A percentile compares a stretch with the other conserved stretches of the same genome.
Evolutionary conservation across 495 filamentous ascomycete species (phyloP).

Genomic region (Aspergillus heteromorphus): DNA sequence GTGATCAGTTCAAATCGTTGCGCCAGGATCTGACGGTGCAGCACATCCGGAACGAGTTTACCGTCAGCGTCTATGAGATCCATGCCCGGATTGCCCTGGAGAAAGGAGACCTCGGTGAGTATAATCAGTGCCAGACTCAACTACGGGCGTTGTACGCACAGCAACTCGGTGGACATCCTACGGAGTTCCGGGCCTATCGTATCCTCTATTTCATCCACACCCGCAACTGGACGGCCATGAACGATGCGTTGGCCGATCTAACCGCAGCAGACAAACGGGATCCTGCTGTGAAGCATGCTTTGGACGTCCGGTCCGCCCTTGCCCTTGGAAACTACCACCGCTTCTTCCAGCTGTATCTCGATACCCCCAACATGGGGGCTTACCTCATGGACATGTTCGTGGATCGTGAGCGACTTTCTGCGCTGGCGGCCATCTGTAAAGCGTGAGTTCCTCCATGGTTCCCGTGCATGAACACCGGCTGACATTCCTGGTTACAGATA

Average conservation of each 20-base stretch:
- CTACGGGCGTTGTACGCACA: constrained; percentile 82
- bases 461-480: background rate
- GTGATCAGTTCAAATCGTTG: constrained; percentile 98
- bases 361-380: constrained; percentile 93
- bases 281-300: constrained; percentile 78
- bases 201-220: constrained; percentile 99
- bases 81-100: constrained; percentile 97
- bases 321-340: constrained; percentile 94
- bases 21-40: constrained; percentile 98
- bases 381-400: constrained; percentile 99
- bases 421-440: constrained; percentile 85
- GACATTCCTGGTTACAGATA: constrained; percentile 59
- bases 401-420: constrained; percentile 83
- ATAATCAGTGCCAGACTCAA: constrained; percentile 99
- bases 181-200: constrained; percentile 98
- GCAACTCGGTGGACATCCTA: constrained; percentile 80
- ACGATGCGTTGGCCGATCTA: constrained; percentile 96
- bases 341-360: constrained; percentile 91
- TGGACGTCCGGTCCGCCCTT: constrained; percentile 84
- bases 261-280: constrained; percentile 89
- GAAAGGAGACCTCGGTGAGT: constrained; percentile 99
- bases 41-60: constrained; percentile 92
- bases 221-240: constrained; percentile 96
- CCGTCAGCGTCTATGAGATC: constrained; percentile 92
- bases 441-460: constrained; percentile 60